Base-by-base conservation (phyloP, 768 basidiomycete species). In the Termitomyces eurrhizus region DNA sequence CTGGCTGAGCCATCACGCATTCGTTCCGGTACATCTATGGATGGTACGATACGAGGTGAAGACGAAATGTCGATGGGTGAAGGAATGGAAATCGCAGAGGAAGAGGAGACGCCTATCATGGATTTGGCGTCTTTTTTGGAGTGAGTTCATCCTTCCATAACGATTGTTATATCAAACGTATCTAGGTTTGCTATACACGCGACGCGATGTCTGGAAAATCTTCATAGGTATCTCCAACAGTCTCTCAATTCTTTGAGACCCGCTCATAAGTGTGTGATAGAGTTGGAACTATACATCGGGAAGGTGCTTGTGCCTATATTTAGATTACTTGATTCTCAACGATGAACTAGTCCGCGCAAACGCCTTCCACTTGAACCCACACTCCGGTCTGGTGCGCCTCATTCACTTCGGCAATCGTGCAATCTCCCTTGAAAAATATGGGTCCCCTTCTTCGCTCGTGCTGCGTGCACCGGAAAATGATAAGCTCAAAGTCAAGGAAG, bases 381-480 rank as follows among this genome's bases (percentile, higher is more conserved):
- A 88, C 70, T 84, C 86, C 42, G 87, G 87, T 14, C 77, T 84
- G 44, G 88, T 90, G 33, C 82, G 87, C 1, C 76, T 89, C 56
- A 85, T 88, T 26, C 89, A 91, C 67, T 89, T 87, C 63, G 88
- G 89, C 21, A 90, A 91, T 70, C 83, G 88, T 16, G 83, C 87
- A 3, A 78, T 89, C 26, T 89, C 88, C 12, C 72, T 90, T 13
- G 88, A 90, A 69, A 83, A 81, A 63, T 86, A 82, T 59, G 88
- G 88, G 2, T 88, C 88, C 1, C 88, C 88, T 1, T 89, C 87
- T 0, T 81, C 83, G 3, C 80, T 90, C 36, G 89, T 90, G 4
- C 70, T 90, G 33, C 80, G 80, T 24, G 79, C 80, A 2, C 80
- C 81, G 58, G 86, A 84, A 61, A 87, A 88, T 4, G 83, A 88